Conservation (phyloP, 179 eudicot genomes). For the Monotropa hypopitys region DNA sequence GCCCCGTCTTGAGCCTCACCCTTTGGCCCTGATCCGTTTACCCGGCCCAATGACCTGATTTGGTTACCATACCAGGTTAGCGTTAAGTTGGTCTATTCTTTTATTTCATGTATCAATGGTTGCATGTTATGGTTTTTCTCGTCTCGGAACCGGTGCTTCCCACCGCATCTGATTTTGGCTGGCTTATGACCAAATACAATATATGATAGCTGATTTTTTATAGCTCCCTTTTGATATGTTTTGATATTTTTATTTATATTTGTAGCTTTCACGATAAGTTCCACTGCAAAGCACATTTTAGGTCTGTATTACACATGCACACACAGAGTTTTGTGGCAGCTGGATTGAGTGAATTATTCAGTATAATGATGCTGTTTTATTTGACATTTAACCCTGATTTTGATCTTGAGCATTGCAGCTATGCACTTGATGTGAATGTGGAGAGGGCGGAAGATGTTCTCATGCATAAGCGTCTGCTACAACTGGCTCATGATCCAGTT, state of each 20-base stretch:
- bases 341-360: neutral
- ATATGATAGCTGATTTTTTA: neutral
- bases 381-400: neutral
- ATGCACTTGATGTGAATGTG: conserved; percentile 93
- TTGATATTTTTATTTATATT: neutral
- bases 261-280: neutral
- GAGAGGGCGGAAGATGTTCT: conserved; percentile 98
- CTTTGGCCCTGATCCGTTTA: no score
- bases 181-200: neutral
- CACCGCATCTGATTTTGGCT: neutral
- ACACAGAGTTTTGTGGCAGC: neutral
- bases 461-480: conserved; percentile 58
- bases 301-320: neutral
- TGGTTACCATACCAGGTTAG: no score
- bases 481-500: conserved; percentile 75
- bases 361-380: neutral
- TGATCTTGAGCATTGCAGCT: conserved; percentile 33
- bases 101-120: neutral
- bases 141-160: neutral
- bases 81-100: neutral
- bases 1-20: no score
- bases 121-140: neutral
- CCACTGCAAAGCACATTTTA: neutral
- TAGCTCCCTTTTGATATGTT: neutral
- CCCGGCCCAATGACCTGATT: no score